A percentile compares a stretch with the other conserved stretches of the same genome.
Evolutionary conservation across 139 green algal genomes (phyloP).

Genomic region (Spirogloea muscicola): DNA sequence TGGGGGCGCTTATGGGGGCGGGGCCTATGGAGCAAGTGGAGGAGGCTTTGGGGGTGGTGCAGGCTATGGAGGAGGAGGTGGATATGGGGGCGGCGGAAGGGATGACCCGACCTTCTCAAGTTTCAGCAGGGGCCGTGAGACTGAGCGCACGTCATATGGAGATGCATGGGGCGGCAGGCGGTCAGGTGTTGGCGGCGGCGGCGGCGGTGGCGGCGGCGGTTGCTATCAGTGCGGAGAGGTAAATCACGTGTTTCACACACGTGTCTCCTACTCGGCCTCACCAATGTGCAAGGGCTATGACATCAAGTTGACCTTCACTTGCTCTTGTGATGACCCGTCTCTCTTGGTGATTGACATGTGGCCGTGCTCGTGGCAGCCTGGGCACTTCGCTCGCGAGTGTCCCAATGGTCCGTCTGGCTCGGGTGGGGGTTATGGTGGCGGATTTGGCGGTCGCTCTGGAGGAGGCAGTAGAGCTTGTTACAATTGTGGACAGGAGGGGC

Average conservation of each 20-base stretch:
- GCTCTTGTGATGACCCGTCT: not conserved
- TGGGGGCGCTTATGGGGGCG: not conserved
- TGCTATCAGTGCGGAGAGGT: conserved; percentile 40
- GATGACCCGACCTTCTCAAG: conserved; percentile 8
- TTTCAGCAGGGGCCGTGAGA: not conserved
- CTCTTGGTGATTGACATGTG: not conserved
- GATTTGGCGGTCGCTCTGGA: not conserved
- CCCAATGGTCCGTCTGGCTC: not conserved
- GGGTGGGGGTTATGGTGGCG: not conserved
- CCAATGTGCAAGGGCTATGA: too few relatives aligned
- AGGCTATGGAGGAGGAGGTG: not conserved
- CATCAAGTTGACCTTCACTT: too few relatives aligned
- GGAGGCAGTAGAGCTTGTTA: not conserved
- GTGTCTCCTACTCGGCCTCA: not conserved
- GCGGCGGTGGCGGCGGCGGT: conserved; percentile 7
- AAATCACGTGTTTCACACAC: not conserved
- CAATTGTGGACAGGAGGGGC: conserved; percentile 6
- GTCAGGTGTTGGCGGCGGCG: too few relatives aligned
- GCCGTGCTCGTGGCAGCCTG: not conserved
- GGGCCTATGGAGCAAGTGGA: not conserved
- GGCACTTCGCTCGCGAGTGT: not conserved
- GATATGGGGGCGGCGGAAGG: not conserved
- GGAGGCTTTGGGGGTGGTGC: conserved; percentile 1
- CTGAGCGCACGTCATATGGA: conserved; percentile 14
- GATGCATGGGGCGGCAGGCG: conserved; percentile 19